Base-by-base conservation (phyloP, 345 rosid genomes). In the Euphorbia pulcherrima region DNA sequence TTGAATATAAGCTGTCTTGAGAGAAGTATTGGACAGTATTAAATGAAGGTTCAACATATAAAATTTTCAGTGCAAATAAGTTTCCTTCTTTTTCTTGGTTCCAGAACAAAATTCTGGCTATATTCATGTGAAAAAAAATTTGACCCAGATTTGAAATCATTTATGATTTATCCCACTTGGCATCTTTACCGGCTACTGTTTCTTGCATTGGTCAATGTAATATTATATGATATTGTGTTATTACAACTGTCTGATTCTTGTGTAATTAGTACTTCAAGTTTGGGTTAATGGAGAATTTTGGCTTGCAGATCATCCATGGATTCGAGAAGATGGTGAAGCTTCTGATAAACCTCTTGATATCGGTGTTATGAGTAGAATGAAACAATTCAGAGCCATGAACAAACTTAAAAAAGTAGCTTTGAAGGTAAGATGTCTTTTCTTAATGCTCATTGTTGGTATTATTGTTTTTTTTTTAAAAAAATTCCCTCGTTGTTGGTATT, bases 311-410 rank as follows among this genome's bases (percentile, higher is more conserved):
- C 97, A 94, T 82, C 92, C 92, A 27, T 94, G 99, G 99, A 81
- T 89, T 73, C 86, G 82, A 75, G 95, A 80, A 83, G 97, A 87
- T 30, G 99, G 99, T 1, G 94, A 86, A 75, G 97, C 97, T 23
- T 81, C 97, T 80, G 99, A 94, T 87, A 94, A 94, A 80, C 96
- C 97, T 52, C 90, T 94, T 74, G 99, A 94, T 75, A 82, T 84
- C 79, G 96, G 97, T 65, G 99, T 94, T 77, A 76, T 94, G 65
- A 78, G 84, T 11, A 91, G 99, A 83, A 94, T 94, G 99, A 94
- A 91, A 69, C 99, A 94, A 61, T 94, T 94, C 86, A 81, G 95
- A 71, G 99, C 99, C 23, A 94, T 94, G 99, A 94, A 94, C 88
- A 91, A 94, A 73, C 93, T 94, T 5, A 94, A 94, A 70, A 94